These are phyloP conservation scores for Oryza glaberrima DNA, from an alignment of 176 grass and related monocot genomes.

Conservation along the genomic window DNA sequence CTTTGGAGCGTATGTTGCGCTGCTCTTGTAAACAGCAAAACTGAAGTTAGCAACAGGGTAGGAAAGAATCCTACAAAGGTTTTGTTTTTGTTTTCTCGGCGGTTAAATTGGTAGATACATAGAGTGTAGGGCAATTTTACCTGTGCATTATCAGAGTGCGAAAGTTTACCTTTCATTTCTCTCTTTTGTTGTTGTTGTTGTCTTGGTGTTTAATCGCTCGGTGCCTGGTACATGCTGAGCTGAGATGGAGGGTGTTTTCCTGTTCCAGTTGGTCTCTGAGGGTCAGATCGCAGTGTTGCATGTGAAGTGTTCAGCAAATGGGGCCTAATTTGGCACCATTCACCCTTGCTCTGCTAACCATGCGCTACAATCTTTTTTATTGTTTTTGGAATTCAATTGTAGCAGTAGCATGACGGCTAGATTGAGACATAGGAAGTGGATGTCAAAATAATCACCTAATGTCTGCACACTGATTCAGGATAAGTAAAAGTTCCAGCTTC, in stretches of 20 bases:
- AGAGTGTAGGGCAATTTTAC: conserved; percentile 7
- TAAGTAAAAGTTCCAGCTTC: too few species aligned
- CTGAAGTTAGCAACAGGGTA: background rate
- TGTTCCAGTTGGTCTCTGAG: background rate
- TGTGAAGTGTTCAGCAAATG: background rate
- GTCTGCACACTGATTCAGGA: too few species aligned
- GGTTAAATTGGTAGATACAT: background rate
- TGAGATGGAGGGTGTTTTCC: background rate
- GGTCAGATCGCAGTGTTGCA: background rate
- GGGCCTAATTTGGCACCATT: background rate
- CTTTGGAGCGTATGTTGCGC: conserved; percentile 21
- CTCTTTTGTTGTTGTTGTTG: background rate
- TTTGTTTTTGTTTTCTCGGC: background rate
- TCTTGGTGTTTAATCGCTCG: too few species aligned
- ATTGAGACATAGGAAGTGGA: background rate
- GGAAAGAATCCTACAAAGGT: background rate
- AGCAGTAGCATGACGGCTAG: background rate
- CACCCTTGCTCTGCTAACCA: background rate
- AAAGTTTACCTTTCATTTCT: background rate
- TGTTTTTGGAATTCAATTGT: background rate
- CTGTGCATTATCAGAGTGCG: background rate
- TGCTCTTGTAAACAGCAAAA: conserved; percentile 16
- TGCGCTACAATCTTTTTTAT: background rate
- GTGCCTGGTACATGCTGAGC: background rate
- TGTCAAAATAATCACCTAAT: background rate